Evolutionary conservation across 768 basidiomycete species (phyloP).

Genomic region (Pleurotus ostreatus): DNA sequence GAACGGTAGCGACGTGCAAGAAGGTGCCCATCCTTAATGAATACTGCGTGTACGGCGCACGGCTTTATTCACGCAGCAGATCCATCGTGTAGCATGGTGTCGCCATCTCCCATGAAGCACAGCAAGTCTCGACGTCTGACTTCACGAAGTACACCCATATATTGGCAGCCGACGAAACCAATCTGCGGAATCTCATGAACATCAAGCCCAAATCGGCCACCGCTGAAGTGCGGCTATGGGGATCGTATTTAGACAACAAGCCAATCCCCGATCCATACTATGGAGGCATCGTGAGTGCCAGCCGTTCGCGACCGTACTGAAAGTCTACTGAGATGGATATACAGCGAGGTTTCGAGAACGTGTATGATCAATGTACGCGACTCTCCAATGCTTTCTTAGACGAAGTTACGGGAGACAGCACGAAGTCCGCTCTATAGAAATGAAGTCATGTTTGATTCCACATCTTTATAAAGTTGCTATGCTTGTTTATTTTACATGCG

Average conservation of each 20-base stretch:
- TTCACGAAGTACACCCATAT: constrained; percentile 80
- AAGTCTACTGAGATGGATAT: background rate
- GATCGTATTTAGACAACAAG: constrained; percentile 66
- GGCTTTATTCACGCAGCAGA: background rate
- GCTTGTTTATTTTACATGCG: constrained; percentile 1
- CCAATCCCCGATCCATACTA: constrained; percentile 87
- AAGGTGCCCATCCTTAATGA: constrained; percentile 42
- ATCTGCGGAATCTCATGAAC: constrained; percentile 58
- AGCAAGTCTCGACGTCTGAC: constrained; percentile 64
- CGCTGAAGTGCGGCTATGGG: constrained; percentile 74
- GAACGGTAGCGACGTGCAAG: constrained; percentile 66
- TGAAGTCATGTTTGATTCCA: background rate
- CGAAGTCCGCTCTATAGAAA: constrained; percentile 9
- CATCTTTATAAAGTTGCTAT: background rate
- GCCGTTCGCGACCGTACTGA: background rate
- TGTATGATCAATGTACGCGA: constrained; percentile 71
- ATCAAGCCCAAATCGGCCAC: constrained; percentile 48
- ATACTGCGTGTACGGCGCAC: background rate
- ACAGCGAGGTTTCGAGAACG: constrained; percentile 69
- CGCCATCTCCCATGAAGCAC: constrained; percentile 64
- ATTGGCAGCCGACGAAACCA: constrained; percentile 78
- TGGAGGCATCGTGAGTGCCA: constrained; percentile 50
- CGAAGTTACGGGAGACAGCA: constrained; percentile 36
- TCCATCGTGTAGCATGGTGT: constrained; percentile 54
- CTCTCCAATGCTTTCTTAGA: constrained; percentile 83